Evolutionary conservation across 2,329 filamentous ascomycete species (phyloP), one percentile per base, ranked within the genome.

Genomic region (Cladobotryum protrusum): DNA sequence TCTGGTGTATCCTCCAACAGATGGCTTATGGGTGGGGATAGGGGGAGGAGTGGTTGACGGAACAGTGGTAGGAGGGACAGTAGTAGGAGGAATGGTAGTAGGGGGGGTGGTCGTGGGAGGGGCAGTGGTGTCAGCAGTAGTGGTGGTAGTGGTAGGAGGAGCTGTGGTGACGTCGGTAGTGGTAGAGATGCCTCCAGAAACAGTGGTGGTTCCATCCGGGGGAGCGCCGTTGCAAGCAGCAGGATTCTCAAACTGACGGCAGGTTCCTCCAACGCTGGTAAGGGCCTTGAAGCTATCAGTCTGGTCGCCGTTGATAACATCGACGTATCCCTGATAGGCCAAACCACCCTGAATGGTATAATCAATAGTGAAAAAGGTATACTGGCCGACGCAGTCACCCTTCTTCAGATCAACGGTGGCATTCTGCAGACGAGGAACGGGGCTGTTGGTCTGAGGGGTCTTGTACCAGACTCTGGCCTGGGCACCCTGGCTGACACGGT

Each of bases 231-330:
- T 49, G 56, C 64, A 65, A 32, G 62, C 52, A 15, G 57, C 63
- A 6, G 67, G 63, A 9, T 64, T 66, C 4, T 67, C 57, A 54
- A 77, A 76, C 5, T 60, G 24, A 5, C 57, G 57, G 53, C 78
- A 81, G 2, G 67, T 71, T 8, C 69, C 72, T 3, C 67, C 70
- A 12, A 81, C 55, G 9, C 66, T 65, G 20, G 68, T 66, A 14
- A 71, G 71, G 20, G 70, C 66, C 57, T 77, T 79, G 64, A 80
- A 81, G 42, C 64, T 64, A 53, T 79, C 76, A 5, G 63, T 63
- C 49, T 68, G 60, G 34, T 64, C 63, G 11, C 64, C 74, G 40
- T 68, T 72, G 17, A 66, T 64, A 39, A 79, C 63, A 47, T 76
- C 75, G 39, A 78, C 61, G 47, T 67, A 69, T 12, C 74, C 69